Evolutionary conservation across 495 filamentous ascomycete species (phyloP).

Genomic region (Aspergillus kassunensis): DNA sequence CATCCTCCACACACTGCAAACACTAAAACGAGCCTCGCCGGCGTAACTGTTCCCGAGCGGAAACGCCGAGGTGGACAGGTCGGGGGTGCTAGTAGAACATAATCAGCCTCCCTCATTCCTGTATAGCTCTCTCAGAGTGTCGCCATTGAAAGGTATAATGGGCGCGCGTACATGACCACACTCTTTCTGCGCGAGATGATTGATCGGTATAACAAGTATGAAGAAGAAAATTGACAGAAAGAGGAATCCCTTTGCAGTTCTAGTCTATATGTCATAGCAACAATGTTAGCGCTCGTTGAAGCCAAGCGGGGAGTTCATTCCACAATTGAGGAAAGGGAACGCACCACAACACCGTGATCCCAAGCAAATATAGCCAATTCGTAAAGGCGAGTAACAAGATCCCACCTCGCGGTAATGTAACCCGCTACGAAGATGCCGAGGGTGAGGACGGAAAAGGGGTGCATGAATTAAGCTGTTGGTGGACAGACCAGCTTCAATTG

Average conservation of each 20-base stretch:
- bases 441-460: conserved; percentile 90
- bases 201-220: conserved; percentile 67
- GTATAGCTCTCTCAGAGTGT: no score
- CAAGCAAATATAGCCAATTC: conserved; percentile 95
- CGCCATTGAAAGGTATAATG: background rate
- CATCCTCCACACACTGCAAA: conserved; percentile 66
- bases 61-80: conserved; percentile 75
- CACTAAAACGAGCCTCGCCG: conserved; percentile 88
- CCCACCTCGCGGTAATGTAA: conserved; percentile 98
- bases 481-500: conserved; percentile 25
- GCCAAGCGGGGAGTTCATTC: background rate
- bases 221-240: conserved; percentile 75
- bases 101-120: background rate
- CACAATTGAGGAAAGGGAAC: conserved; percentile 30
- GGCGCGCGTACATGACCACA: conserved; percentile 53
- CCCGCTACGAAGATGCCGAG: conserved; percentile 98
- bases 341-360: conserved; percentile 96
- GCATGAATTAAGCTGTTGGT: conserved; percentile 66
- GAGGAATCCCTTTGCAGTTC: conserved; percentile 69
- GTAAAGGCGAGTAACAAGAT: conserved; percentile 91
- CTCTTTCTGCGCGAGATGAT: conserved; percentile 67
- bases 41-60: conserved; percentile 90
- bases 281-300: background rate
- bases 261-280: conserved; percentile 39
- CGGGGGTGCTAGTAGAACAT: conserved; percentile 70